Evolutionary conservation across 257 asterid species (phyloP).

Genomic region (Solanum rostratum): DNA sequence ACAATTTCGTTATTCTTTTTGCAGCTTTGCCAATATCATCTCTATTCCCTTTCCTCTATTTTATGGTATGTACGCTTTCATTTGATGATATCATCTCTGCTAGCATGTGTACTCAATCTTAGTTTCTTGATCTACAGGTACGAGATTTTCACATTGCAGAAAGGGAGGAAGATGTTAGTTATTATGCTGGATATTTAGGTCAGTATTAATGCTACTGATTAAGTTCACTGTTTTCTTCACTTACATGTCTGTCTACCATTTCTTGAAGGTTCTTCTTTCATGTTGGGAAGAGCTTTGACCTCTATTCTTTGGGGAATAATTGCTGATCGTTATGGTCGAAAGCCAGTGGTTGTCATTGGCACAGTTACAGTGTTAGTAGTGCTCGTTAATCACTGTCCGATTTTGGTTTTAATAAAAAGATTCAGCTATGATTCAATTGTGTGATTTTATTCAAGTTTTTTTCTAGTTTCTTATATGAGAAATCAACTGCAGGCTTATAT

Average conservation of each 20-base stretch:
- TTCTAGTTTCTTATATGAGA: not conserved
- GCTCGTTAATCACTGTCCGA: not conserved
- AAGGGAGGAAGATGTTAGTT: conserved; percentile 68
- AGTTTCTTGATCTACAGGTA: conserved; percentile 18
- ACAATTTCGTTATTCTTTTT: not conserved
- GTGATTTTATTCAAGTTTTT: not conserved
- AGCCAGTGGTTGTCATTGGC: conserved; percentile 58
- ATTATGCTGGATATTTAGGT: conserved; percentile 73
- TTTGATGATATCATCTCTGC: too few relatives aligned
- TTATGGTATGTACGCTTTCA: conserved; percentile 1
- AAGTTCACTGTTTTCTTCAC: not conserved
- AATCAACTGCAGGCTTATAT: conserved; percentile 42
- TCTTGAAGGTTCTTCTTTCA: conserved; percentile 47
- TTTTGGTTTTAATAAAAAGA: not conserved
- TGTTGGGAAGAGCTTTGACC: conserved; percentile 71
- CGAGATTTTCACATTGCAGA: conserved; percentile 64
- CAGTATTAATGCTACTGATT: not conserved
- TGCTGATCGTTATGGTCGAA: conserved; percentile 68
- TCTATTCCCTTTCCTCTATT: conserved; percentile 73
- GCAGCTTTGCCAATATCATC: conserved; percentile 72
- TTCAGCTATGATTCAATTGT: not conserved
- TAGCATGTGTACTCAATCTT: not conserved
- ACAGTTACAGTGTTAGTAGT: conserved; percentile 40
- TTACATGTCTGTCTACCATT: not conserved
- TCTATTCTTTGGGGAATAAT: conserved; percentile 59